These are phyloP conservation scores for Saccharum officinarum DNA, from an alignment of 176 grass and related monocot genomes.

Conservation along the genomic window DNA sequence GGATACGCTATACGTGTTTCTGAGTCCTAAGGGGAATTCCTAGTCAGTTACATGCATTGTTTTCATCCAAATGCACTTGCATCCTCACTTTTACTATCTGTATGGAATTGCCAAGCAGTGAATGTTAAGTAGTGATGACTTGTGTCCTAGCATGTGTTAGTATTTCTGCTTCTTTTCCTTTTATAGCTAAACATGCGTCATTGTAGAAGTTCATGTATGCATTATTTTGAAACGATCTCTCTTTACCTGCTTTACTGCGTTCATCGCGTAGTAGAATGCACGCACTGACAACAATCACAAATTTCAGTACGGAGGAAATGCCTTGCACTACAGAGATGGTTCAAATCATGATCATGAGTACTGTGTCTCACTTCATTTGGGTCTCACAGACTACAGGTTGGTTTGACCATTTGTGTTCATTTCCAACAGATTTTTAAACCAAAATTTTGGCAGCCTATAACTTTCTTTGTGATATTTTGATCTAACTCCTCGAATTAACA, in stretches of 20 bases:
- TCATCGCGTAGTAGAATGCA: not conserved
- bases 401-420: not conserved
- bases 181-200: not conserved
- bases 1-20: not conserved
- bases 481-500: not conserved
- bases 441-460: too few species aligned
- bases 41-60: not conserved
- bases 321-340: conserved; percentile 45
- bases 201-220: conserved; percentile 6
- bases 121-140: not conserved
- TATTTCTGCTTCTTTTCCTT: not conserved
- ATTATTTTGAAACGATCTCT: not conserved
- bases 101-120: not conserved
- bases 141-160: not conserved
- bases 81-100: not conserved
- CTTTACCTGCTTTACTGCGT: not conserved
- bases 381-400: conserved; percentile 96
- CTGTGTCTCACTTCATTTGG: conserved; percentile 69
- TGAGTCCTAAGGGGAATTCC: not conserved
- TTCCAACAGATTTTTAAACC: too few species aligned
- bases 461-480: conserved; percentile 11
- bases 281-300: conserved; percentile 8
- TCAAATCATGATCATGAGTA: conserved; percentile 25
- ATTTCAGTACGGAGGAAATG: conserved; percentile 79
- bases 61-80: not conserved